These are phyloP conservation scores for Bruguiera gymnorhiza DNA, from an alignment of 345 rosid genomes.

Conservation along the genomic window DNA sequence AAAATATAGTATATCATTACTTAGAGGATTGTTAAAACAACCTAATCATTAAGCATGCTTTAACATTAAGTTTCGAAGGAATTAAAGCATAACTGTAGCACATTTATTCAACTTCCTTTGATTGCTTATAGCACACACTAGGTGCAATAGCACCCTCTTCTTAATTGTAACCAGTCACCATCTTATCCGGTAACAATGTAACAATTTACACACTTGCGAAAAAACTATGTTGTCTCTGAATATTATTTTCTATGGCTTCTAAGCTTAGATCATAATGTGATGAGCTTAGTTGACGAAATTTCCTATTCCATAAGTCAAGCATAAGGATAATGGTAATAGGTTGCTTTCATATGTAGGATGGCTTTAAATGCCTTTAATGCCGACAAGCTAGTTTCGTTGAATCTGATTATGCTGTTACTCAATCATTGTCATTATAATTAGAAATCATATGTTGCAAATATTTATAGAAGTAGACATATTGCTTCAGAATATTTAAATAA, in stretches of 20 bases:
- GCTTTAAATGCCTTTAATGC: background rate
- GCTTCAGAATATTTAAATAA: background rate
- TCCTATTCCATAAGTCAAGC: slow-evolving; percentile 24
- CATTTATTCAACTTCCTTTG: too few relatives aligned
- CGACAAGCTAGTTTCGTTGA: slow-evolving; percentile 14
- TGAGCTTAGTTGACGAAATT: slow-evolving; percentile 11
- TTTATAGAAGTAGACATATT: background rate
- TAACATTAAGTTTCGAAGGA: background rate
- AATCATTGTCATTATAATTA: slow-evolving; percentile 19
- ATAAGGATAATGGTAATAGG: slow-evolving; percentile 9
- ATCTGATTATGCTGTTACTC: slow-evolving; percentile 8
- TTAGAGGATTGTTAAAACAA: slow-evolving; percentile 1
- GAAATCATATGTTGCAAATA: background rate
- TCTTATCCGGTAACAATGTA: background rate
- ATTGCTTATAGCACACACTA: background rate
- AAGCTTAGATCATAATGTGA: background rate
- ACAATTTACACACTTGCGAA: slow-evolving; percentile 2
- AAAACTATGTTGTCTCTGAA: background rate
- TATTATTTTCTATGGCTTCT: background rate
- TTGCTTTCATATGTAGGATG: slow-evolving; percentile 11
- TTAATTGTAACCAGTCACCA: too few relatives aligned
- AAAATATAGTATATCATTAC: background rate
- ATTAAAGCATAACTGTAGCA: background rate
- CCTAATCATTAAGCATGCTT: slow-evolving; percentile 4
- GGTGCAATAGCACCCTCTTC: background rate